Evolutionary conservation across 148 eudicot genomes (phyloP).

Genomic region (Spergularia bocconei): DNA sequence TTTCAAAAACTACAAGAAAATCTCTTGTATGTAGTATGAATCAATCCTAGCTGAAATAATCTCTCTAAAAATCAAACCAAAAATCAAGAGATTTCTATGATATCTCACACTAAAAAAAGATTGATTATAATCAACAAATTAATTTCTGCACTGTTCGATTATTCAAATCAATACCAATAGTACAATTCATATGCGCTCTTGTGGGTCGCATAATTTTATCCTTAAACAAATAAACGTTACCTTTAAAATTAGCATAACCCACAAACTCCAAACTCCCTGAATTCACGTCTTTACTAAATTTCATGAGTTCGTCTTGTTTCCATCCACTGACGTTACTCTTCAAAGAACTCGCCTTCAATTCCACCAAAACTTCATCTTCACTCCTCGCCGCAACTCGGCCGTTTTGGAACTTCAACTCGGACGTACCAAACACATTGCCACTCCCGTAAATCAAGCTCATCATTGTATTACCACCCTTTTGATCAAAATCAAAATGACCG

Average conservation of each 20-base stretch:
- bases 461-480: not conserved
- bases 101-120: not conserved
- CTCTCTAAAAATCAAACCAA: not conserved
- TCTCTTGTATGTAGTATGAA: no score
- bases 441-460: conserved; percentile 27
- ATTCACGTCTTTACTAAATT: conserved; percentile 25
- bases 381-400: conserved; percentile 16
- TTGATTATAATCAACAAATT: conserved; percentile 20
- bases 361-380: conserved; percentile 15
- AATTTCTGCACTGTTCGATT: conserved; percentile 27
- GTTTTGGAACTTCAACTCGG: conserved; percentile 7
- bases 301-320: not conserved
- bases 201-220: conserved; percentile 11
- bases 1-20: no score
- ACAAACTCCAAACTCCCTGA: conserved; percentile 32
- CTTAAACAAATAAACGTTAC: conserved; percentile 33
- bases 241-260: conserved; percentile 24
- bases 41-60: no score
- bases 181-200: conserved; percentile 36
- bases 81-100: not conserved
- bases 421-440: conserved; percentile 20
- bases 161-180: conserved; percentile 34
- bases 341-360: conserved; percentile 19
- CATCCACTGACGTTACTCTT: not conserved
- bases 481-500: conserved; percentile 26